These are phyloP conservation scores for Parasitella parasitica DNA, from an alignment of 371 early-diverging fungal species.

Conservation along the genomic window DNA sequence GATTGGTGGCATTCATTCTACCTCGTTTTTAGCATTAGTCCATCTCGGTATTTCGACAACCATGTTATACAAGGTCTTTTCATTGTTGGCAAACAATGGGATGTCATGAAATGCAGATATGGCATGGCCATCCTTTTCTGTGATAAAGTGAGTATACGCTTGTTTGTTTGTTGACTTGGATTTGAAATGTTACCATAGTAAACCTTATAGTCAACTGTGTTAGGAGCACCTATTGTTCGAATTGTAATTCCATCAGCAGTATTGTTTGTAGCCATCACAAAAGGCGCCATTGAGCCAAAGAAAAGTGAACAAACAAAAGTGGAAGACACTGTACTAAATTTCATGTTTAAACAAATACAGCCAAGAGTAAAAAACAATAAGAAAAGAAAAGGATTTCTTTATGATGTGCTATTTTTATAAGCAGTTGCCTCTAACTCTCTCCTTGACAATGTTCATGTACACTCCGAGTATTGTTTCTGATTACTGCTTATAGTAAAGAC, in stretches of 20 bases:
- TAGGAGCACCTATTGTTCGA: slow-evolving; percentile 81
- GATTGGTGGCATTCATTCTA: slow-evolving; percentile 28
- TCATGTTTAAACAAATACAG: slow-evolving; percentile 2
- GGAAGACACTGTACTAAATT: not conserved
- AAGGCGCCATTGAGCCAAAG: not conserved
- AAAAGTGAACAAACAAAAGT: slow-evolving; percentile 4
- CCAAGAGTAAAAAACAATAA: not conserved
- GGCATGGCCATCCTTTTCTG: slow-evolving; percentile 45
- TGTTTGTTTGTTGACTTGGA: not conserved
- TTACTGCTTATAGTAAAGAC: not conserved
- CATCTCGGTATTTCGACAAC: slow-evolving; percentile 96
- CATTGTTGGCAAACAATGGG: slow-evolving; percentile 79
- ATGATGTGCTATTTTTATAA: not conserved
- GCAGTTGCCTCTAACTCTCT: not conserved
- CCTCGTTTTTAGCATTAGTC: slow-evolving; percentile 98
- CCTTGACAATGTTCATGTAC: not conserved
- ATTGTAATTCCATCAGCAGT: slow-evolving; percentile 53
- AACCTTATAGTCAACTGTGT: slow-evolving; percentile 86
- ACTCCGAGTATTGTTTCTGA: not conserved
- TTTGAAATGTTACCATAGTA: slow-evolving; percentile 69
- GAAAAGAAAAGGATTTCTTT: not conserved
- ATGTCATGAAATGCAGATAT: slow-evolving; percentile 97
- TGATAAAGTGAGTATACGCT: not conserved
- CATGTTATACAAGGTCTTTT: slow-evolving; percentile 84
- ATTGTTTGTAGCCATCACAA: not conserved